A percentile compares a stretch with the other conserved stretches of the same genome.
These are phyloP conservation scores for Vigna angularis DNA, from an alignment of 306 rosid genomes.

Conservation along the genomic window DNA sequence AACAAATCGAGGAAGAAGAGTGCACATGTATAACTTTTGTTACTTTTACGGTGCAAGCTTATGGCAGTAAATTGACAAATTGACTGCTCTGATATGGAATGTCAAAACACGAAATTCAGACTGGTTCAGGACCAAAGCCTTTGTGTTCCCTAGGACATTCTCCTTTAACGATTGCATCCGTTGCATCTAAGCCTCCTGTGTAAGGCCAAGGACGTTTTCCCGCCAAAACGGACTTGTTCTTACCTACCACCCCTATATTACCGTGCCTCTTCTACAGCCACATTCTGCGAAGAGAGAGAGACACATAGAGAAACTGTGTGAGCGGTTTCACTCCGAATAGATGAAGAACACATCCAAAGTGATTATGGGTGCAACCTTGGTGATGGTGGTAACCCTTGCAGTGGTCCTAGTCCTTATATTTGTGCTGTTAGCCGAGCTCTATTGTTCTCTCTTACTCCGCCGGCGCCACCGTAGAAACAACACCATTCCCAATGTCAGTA, in stretches of 20 bases:
- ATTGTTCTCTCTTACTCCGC: slow-evolving; percentile 83
- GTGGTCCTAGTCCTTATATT: slow-evolving; percentile 73
- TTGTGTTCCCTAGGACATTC: slow-evolving; percentile 58
- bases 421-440: slow-evolving; percentile 86
- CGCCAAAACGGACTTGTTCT: slow-evolving; percentile 57
- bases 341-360: slow-evolving; percentile 85
- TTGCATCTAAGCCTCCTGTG: slow-evolving; percentile 34
- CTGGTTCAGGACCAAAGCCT: slow-evolving; percentile 42
- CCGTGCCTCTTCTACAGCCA: slow-evolving; percentile 36
- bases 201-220: slow-evolving; percentile 54
- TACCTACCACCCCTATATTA: slow-evolving; percentile 39
- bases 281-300: slow-evolving; percentile 28
- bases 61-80: slow-evolving; percentile 4
- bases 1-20: slow-evolving; percentile 21
- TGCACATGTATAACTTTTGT: neutral
- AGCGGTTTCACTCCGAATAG: slow-evolving; percentile 39
- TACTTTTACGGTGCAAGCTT: slow-evolving; percentile 3
- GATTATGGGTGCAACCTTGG: slow-evolving; percentile 87
- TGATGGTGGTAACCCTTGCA: slow-evolving; percentile 84
- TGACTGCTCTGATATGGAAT: slow-evolving; percentile 37
- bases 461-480: slow-evolving; percentile 64
- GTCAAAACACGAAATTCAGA: slow-evolving; percentile 40
- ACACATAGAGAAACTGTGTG: neutral
- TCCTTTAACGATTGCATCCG: slow-evolving; percentile 46
- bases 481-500: slow-evolving; percentile 21